Evolutionary conservation across 306 rosid genomes (phyloP), one percentile per base, ranked within the genome.

Genomic region (Pachyrhizus erosus): DNA sequence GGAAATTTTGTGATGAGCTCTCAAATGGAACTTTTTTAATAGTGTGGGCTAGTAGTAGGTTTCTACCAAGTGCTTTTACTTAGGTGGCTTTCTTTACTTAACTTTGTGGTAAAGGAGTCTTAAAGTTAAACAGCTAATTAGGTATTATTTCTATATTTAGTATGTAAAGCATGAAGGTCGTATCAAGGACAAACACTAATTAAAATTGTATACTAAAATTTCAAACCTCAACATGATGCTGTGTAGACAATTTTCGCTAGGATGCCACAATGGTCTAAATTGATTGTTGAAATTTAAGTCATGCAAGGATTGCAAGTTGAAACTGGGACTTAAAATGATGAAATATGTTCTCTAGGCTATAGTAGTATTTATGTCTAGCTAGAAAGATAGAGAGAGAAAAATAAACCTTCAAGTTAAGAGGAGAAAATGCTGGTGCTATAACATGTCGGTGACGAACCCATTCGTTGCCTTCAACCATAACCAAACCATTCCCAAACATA

Each of bases 401-500:
- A 7, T 0, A n/a, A 17, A 91, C 98, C 95, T 94, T 94, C 73
- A 94, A 48, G 79, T 90, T 92, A 31, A 75, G 20, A 5, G 97
- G 89, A 76, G 88, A 83, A 79, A 94, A 94, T 52, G 97, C 91
- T 0, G 94, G 94, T 20, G 95, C 90, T 20, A 92, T 82, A 46
- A 89, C 79, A 48, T 84, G 98, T 7, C 98, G 87, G n/a, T 89
- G 94, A 27, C 85, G 93, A 45, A 73, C 85, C 98, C 98, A 94
- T 14, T 90, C 86, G 5, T 88, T 88, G 2, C 98, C 98, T 83
- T 94, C 98, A 15, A 77, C 74, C 97, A 91, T 90, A 27, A 94
- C 11, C 49, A 94, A 83, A 74, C 98, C 97, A 5, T 86, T 89
- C 1, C 98, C 98, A 76, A 94, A 94, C 98, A 94, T 87, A 14